A percentile compares a stretch with the other conserved stretches of the same genome.
Conservation (phyloP, 768 basidiomycete genomes). For the Leccinum ochraceum region DNA sequence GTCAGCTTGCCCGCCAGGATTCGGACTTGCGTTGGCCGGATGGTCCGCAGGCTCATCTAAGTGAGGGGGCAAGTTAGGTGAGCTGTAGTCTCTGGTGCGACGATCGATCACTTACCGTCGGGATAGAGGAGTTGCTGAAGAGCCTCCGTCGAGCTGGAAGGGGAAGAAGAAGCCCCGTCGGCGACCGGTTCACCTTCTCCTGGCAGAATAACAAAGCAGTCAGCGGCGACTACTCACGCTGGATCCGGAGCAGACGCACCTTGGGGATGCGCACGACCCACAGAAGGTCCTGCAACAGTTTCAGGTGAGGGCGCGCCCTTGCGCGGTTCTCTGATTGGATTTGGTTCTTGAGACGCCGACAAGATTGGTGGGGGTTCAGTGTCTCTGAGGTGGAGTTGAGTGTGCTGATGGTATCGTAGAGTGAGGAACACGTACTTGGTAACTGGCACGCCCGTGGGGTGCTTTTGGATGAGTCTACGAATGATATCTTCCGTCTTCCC, state of each 20-base stretch:
- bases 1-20: slow-evolving; percentile 6
- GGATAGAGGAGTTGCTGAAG: slow-evolving; percentile 14
- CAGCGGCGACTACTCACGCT: not conserved
- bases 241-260: not conserved
- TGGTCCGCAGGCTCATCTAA: slow-evolving; percentile 12
- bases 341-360: slow-evolving; percentile 1
- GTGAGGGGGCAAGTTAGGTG: not conserved
- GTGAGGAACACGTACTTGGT: slow-evolving; percentile 6
- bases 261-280: not conserved
- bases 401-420: not conserved
- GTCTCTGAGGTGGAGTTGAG: slow-evolving; percentile 3
- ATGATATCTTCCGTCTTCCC: slow-evolving; percentile 33
- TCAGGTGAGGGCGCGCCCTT: not conserved
- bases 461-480: slow-evolving; percentile 24
- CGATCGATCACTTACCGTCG: slow-evolving; percentile 5
- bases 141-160: slow-evolving; percentile 11
- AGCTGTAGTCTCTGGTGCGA: not conserved
- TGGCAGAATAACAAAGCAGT: not conserved
- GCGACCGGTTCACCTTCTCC: slow-evolving; percentile 6
- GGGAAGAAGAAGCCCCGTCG: not conserved
- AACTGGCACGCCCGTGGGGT: slow-evolving; percentile 30
- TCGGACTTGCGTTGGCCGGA: not conserved
- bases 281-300: not conserved
- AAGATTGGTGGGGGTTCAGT: slow-evolving; percentile 6
- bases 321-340: not conserved